Evolutionary conservation across 805 yeast genomes (phyloP), one percentile per base, ranked within the genome.

Genomic region (Wickerhamiella bombiphila): DNA sequence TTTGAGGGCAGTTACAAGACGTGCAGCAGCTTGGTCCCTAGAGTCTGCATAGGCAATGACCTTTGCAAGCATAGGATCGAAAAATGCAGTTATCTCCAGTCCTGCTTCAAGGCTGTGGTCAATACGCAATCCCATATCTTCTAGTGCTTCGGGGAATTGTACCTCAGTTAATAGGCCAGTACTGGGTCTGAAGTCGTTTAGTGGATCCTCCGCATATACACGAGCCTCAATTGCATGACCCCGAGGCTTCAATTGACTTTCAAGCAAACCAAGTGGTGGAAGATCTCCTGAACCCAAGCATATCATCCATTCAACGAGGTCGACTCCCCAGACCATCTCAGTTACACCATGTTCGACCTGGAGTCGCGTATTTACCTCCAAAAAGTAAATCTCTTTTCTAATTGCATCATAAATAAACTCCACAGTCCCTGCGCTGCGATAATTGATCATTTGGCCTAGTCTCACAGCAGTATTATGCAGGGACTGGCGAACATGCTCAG

Each of bases 321-420:
- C 96, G 40, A 86, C 63, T 3, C 94, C 94, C 17, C 95, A 85
- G 26, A 81, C 93, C 74, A 75, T 67, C 61, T 86, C 96, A 24
- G 96, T 86, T 49, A 86, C 77, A 31, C 95, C 95, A 59, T 86
- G 96, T 63, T 86, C 96, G 36, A 86, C 96, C 61, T 86, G 96
- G 50, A 86, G 69, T 58, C 96, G 74, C n/a, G 96, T 91, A 57
- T 86, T 86, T 47, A 86, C 95, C 58, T 86, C 96, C 54, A 86
- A 65, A 61, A 86, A 86, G 64, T 85, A 86, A 57, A 86, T 86
- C 54, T 79, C 91, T 53, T 83, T 88, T 49, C 91, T 64, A 40
- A 57, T 65, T 53, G 79, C 79, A 56, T 86, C 95, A 55, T 80
- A 85, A 51, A 86, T 83, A 55, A 77, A 86, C 60, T 86, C 96